Evolutionary conservation across 495 filamentous ascomycete species (phyloP).

Genomic region (Xeromyces bisporus): DNA sequence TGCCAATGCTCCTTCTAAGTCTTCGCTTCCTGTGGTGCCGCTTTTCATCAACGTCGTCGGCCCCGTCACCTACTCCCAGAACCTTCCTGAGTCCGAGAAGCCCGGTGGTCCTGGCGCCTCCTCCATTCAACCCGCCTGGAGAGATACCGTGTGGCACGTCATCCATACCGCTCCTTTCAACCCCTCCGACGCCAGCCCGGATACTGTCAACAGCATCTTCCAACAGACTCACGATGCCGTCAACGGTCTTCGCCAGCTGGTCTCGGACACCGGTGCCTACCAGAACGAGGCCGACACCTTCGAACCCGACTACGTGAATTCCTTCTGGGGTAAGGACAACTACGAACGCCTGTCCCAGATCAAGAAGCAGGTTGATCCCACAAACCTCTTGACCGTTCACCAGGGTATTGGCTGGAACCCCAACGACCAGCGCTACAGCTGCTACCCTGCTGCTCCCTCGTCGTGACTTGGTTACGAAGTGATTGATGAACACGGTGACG

Average conservation of each 20-base stretch:
- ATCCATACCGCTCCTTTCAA: conserved; percentile 3
- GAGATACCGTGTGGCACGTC: conserved; percentile 7
- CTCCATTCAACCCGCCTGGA: conserved; percentile 8
- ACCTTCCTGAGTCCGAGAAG: too few species aligned
- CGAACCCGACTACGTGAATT: conserved; percentile 6
- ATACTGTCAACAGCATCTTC: conserved; percentile 3
- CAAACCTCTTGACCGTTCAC: conserved; percentile 6
- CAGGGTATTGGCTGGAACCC: conserved; percentile 8
- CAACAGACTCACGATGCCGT: conserved; percentile 4
- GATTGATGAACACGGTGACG: too few species aligned
- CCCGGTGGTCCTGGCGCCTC: conserved; percentile 4
- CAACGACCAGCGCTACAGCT: conserved; percentile 5
- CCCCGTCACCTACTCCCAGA: too few species aligned
- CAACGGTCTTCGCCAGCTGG: conserved; percentile 11
- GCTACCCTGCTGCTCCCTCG: too few species aligned
- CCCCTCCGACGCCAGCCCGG: conserved; percentile 1
- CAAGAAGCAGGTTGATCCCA: conserved; percentile 28
- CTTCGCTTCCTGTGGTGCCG: too few species aligned
- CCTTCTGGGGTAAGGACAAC: conserved; percentile 18
- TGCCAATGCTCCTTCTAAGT: too few species aligned
- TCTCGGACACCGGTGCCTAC: conserved; percentile 24
- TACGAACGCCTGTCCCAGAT: conserved; percentile 19
- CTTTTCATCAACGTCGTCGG: too few species aligned
- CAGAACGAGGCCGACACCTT: conserved; percentile 29
- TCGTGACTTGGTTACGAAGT: too few species aligned